Evolutionary conservation across 2,329 filamentous ascomycete genomes (phyloP), one percentile per base, ranked within the genome.

Genomic region (Ascochyta pisi): DNA sequence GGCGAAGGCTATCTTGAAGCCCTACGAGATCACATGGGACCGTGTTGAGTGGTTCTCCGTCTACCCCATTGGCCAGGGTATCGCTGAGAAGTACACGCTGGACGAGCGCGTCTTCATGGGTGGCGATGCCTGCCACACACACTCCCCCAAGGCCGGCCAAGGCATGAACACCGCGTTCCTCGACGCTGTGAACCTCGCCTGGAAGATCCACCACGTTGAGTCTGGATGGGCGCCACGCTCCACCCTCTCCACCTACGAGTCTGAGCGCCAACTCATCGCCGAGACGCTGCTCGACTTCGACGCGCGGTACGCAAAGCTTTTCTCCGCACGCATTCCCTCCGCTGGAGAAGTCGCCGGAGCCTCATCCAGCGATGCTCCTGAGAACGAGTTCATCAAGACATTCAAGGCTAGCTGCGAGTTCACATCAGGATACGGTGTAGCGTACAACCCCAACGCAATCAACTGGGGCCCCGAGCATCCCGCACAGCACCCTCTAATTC

Each of bases 191-290:
- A 98, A 97, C 75, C 82, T 98, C 37, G 93, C 93, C 7, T 98
- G 93, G 93, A 98, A 98, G 80, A 90, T 97, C 47, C 93, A 96
- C 72, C 87, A 90, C 33, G 94, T 97, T 9, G 92, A 96, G 73
- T 83, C 84, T 24, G 92, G 92, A 12, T 91, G 96, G 64, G 91
- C 92, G 1, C 79, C 87, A 27, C 88, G 90, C 58, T 84, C 85
- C 3, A 82, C 95, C 16, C 83, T 98, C 46, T 85, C 87, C 59
- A 95, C 93, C 0, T 98, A 97, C 74, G 91, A 97, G 77, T 82
- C 84, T 2, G 93, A 97, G 77, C 88, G 93, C 54, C 93, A 91
- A 73, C 83, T 89, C 53, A 89, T 96, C 38, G 94, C 94, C 5
- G 90, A 96, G 76, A 90, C 86, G 10, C 84, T 97, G 0, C 82